Percentiles rank a stretch among this genome's conserved stretches.
These are phyloP conservation scores for Moricandia arvensis DNA, from an alignment of 345 rosid genomes.

Conservation along the genomic window DNA sequence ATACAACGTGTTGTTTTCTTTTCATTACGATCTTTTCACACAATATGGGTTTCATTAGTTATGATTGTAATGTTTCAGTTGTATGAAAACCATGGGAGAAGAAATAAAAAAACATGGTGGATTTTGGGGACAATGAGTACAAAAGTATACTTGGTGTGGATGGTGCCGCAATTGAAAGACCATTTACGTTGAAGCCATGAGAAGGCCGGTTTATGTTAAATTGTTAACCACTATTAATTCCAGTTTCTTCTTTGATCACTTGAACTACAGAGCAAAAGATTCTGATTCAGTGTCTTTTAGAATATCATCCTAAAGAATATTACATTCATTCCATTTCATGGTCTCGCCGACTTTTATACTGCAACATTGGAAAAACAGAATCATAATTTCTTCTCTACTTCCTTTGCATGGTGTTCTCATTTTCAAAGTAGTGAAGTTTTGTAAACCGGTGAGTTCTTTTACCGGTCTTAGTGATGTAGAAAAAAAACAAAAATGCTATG, in stretches of 20 bases:
- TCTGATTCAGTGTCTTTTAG: slow-evolving; percentile 19
- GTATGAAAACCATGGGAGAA: slow-evolving; percentile 99
- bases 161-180: slow-evolving; percentile 81
- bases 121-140: slow-evolving; percentile 88
- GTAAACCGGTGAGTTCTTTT: background rate
- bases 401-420: background rate
- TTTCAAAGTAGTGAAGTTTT: background rate
- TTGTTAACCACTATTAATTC: slow-evolving; percentile 61
- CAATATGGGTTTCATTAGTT: background rate
- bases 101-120: slow-evolving; percentile 68
- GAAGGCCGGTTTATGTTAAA: slow-evolving; percentile 73
- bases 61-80: slow-evolving; percentile 40
- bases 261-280: slow-evolving; percentile 37
- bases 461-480: background rate
- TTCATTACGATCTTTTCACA: background rate
- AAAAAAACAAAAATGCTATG: background rate
- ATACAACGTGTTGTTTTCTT: background rate
- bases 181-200: slow-evolving; percentile 70
- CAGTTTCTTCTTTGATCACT: slow-evolving; percentile 54
- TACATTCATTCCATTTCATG: too few species aligned
- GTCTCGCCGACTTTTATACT: too few species aligned
- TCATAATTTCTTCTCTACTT: background rate
- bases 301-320: background rate
- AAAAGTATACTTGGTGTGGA: slow-evolving; percentile 80
- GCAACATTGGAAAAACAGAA: too few species aligned